These are phyloP conservation scores for Auriscalpium vulgare DNA, from an alignment of 768 basidiomycete genomes.

Conservation along the genomic window DNA sequence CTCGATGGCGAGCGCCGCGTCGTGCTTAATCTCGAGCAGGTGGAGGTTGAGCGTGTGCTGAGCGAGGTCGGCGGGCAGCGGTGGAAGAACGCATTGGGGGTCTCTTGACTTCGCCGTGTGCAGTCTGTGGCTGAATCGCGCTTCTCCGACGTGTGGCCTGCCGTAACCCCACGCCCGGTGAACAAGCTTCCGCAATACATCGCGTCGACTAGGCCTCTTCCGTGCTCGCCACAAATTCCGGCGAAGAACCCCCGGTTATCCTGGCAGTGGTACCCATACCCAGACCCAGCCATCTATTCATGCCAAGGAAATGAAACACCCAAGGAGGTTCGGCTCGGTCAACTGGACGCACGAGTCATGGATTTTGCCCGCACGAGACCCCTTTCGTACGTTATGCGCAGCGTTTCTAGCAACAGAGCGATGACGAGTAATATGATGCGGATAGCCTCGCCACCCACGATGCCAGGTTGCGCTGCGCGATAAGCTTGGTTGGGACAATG, in stretches of 20 bases:
- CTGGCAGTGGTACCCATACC: neutral
- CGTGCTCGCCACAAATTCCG: neutral
- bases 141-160: neutral
- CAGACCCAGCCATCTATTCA: neutral
- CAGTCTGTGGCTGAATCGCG: neutral
- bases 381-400: too few species aligned
- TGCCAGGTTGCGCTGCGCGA: too few species aligned
- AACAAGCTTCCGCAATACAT: neutral
- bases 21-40: slow-evolving; percentile 75
- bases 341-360: too few species aligned
- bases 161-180: neutral
- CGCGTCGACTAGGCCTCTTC: neutral
- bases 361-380: too few species aligned
- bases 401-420: too few species aligned
- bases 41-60: slow-evolving; percentile 79
- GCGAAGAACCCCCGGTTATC: too few species aligned
- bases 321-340: too few species aligned
- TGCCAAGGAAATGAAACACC: neutral
- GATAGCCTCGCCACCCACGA: too few species aligned
- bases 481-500: too few species aligned
- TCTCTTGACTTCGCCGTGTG: slow-evolving; percentile 7
- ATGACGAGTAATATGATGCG: too few species aligned
- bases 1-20: slow-evolving; percentile 59
- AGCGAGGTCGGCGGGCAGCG: slow-evolving; percentile 65
- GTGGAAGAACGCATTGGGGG: slow-evolving; percentile 51